phyloP scores from a whole-genome alignment of 2,329 filamentous ascomycete genomes.

The Fusarium subtropicale region DNA sequence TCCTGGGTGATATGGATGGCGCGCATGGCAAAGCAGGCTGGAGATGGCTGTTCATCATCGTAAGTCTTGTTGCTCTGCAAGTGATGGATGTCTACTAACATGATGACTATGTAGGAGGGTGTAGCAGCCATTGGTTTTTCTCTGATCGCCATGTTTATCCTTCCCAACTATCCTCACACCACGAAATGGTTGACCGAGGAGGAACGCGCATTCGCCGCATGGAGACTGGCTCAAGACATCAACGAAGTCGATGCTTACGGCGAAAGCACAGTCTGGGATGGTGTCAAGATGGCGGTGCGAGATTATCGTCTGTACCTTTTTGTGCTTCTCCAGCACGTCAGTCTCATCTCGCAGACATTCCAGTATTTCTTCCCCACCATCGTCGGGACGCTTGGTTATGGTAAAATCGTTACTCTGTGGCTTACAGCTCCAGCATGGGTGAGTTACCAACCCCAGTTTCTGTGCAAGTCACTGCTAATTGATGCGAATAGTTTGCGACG shows the following conservation, averaged over 20 bases:
- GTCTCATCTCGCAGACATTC: slow-evolving; percentile 65
- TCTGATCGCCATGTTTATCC: slow-evolving; percentile 50
- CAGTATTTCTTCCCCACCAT: slow-evolving; percentile 76
- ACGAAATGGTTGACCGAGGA: slow-evolving; percentile 64
- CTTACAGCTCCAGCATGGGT: slow-evolving; percentile 70
- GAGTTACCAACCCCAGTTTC: slow-evolving; percentile 34
- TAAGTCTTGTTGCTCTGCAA: slow-evolving; percentile 2
- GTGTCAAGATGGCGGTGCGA: slow-evolving; percentile 60
- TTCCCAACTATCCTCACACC: slow-evolving; percentile 66
- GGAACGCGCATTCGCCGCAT: slow-evolving; percentile 64
- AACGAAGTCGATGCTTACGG: slow-evolving; percentile 57
- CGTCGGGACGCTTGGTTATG: slow-evolving; percentile 69
- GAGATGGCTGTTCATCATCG: slow-evolving; percentile 75
- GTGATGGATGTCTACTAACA: neutral
- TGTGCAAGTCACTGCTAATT: neutral
- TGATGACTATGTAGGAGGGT: slow-evolving; percentile 46
- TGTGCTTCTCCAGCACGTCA: slow-evolving; percentile 65
- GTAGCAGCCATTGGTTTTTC: slow-evolving; percentile 56
- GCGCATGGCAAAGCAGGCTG: slow-evolving; percentile 68
- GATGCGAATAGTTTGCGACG: slow-evolving; percentile 55
- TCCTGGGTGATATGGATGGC: slow-evolving; percentile 59
- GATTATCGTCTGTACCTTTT: slow-evolving; percentile 66
- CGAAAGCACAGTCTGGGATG: slow-evolving; percentile 55
- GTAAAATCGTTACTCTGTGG: slow-evolving; percentile 64
- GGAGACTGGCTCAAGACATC: slow-evolving; percentile 62